phyloP scores from a whole-genome alignment of 2,329 filamentous ascomycete genomes.

The Lachnellula hyalina region DNA sequence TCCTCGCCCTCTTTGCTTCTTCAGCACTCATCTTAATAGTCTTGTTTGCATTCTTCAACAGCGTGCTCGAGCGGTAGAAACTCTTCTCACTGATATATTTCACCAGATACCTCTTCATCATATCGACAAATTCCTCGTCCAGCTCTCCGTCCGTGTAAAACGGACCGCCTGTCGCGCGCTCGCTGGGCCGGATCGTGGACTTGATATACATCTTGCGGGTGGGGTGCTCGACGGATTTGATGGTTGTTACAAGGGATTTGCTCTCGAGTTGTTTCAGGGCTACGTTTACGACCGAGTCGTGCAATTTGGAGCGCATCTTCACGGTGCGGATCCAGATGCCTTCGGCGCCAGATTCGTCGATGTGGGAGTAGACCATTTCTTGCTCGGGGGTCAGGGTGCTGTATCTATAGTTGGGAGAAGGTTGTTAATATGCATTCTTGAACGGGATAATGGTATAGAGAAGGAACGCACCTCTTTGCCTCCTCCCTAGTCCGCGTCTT shows the following conservation, averaged over 20 bases:
- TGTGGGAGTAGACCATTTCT: slow-evolving; percentile 78
- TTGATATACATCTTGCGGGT: slow-evolving; percentile 97
- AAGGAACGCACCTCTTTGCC: slow-evolving; percentile 50
- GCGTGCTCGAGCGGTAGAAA: slow-evolving; percentile 48
- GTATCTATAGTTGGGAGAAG: slow-evolving; percentile 39
- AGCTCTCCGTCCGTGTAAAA: slow-evolving; percentile 93
- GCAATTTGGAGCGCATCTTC: slow-evolving; percentile 72
- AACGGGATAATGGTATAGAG: background rate
- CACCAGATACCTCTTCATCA: slow-evolving; percentile 67
- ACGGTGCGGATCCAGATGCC: slow-evolving; percentile 91
- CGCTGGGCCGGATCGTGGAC: slow-evolving; percentile 73
- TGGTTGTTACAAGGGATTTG: slow-evolving; percentile 77
- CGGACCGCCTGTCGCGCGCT: slow-evolving; percentile 85
- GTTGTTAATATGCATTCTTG: background rate
- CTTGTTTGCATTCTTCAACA: slow-evolving; percentile 48
- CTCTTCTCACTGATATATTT: slow-evolving; percentile 67
- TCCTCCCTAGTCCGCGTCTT: slow-evolving; percentile 54
- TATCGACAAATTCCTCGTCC: slow-evolving; percentile 81
- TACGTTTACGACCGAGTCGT: slow-evolving; percentile 76
- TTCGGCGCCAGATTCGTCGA: slow-evolving; percentile 77
- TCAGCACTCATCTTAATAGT: slow-evolving; percentile 46
- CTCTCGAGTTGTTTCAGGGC: slow-evolving; percentile 78
- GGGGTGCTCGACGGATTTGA: slow-evolving; percentile 88
- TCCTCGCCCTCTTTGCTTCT: slow-evolving; percentile 31
- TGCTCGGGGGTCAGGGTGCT: slow-evolving; percentile 66